phyloP scores from a whole-genome alignment of 2,329 filamentous ascomycete genomes.

The Nigrospora sphaerica region DNA sequence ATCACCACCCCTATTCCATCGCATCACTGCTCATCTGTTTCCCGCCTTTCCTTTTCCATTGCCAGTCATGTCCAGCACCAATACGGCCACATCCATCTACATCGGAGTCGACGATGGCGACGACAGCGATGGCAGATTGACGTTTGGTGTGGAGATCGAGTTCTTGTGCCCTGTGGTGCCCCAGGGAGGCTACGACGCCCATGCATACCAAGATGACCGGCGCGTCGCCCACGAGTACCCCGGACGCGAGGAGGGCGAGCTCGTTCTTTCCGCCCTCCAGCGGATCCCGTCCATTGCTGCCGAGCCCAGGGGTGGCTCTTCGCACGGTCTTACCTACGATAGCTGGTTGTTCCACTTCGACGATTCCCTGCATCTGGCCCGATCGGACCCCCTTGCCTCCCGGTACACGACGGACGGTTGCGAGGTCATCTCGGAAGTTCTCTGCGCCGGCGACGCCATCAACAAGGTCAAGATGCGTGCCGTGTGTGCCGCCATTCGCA shows the following conservation, averaged over 20 bases:
- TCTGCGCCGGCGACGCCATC: slow-evolving; percentile 5
- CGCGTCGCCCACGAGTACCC: neutral
- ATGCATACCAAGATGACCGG: slow-evolving; percentile 2
- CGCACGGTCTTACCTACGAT: neutral
- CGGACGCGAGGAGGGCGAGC: neutral
- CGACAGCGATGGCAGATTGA: slow-evolving; percentile 10
- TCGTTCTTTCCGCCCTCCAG: neutral
- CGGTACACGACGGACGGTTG: slow-evolving; percentile 6
- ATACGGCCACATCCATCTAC: no score
- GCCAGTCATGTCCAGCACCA: no score
- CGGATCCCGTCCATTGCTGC: neutral
- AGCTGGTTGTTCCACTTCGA: neutral
- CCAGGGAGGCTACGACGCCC: slow-evolving; percentile 1
- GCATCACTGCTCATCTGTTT: no score
- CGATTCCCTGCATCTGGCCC: neutral
- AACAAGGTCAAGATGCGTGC: slow-evolving; percentile 7
- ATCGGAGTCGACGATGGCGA: neutral
- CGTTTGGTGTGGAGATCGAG: slow-evolving; percentile 18
- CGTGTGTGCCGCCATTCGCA: slow-evolving; percentile 12
- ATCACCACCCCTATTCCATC: no score
- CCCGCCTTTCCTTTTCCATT: no score
- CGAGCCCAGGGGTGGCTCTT: no score
- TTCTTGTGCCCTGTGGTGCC: slow-evolving; percentile 11
- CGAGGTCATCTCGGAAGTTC: slow-evolving; percentile 15
- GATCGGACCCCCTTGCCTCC: neutral